Conservation (phyloP, 768 basidiomycete genomes). For the Collybia nuda region DNA sequence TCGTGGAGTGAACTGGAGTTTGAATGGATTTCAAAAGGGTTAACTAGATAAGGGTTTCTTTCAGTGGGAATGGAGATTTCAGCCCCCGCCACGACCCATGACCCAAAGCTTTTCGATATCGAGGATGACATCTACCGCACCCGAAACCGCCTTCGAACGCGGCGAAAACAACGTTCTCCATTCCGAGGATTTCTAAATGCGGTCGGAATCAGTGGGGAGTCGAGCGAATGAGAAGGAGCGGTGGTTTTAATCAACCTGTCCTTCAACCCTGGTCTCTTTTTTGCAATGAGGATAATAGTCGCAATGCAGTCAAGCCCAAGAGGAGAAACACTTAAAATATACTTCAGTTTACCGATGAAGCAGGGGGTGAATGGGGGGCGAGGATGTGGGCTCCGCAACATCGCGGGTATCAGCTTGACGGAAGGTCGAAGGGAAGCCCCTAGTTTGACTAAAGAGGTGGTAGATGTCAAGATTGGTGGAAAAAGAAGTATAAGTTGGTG, state of each 20-base stretch:
- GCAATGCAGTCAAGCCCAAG: slow-evolving; percentile 16
- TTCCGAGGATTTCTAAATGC: slow-evolving; percentile 28
- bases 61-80: too few relatives aligned
- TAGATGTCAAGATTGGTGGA: slow-evolving; percentile 28
- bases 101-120: slow-evolving; percentile 15
- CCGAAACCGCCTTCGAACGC: slow-evolving; percentile 25
- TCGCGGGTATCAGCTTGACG: slow-evolving; percentile 33
- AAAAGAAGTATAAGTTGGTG: slow-evolving; percentile 17
- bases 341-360: slow-evolving; percentile 24
- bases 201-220: slow-evolving; percentile 24
- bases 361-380: slow-evolving; percentile 22
- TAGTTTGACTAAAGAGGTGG: slow-evolving; percentile 21
- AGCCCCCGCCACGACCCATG: slow-evolving; percentile 8
- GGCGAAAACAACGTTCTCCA: slow-evolving; percentile 26
- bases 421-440: slow-evolving; percentile 17
- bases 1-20: too few relatives aligned
- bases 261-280: slow-evolving; percentile 26
- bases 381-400: slow-evolving; percentile 29
- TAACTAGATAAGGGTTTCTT: too few relatives aligned
- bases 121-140: slow-evolving; percentile 24
- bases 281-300: slow-evolving; percentile 17
- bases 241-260: slow-evolving; percentile 18
- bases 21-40: too few relatives aligned
- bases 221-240: slow-evolving; percentile 11
- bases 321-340: slow-evolving; percentile 28